Percentiles rank a stretch among this genome's conserved stretches.
Conservation (phyloP, 768 basidiomycete species). For the Lactarius deliciosus region DNA sequence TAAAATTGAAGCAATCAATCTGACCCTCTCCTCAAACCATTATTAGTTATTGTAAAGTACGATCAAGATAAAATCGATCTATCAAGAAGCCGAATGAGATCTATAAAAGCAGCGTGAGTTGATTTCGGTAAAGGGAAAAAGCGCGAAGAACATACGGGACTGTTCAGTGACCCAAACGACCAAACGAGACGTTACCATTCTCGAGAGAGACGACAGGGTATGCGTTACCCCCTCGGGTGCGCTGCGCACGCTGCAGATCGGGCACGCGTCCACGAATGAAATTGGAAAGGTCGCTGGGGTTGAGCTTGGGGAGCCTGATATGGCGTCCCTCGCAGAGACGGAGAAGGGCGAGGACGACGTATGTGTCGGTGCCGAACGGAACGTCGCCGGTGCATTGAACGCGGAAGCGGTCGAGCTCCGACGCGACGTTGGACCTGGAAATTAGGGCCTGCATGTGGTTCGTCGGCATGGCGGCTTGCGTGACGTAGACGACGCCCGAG, state of each 20-base stretch:
- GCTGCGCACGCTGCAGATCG: background rate
- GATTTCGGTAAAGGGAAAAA: background rate
- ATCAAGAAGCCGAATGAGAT: background rate
- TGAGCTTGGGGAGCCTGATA: constrained; percentile 1
- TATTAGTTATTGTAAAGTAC: background rate
- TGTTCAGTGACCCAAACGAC: background rate
- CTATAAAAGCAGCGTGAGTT: background rate
- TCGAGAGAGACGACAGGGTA: constrained; percentile 11
- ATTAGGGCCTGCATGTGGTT: constrained; percentile 1
- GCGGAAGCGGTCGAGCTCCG: constrained; percentile 11
- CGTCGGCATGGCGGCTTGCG: background rate
- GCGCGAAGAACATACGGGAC: background rate
- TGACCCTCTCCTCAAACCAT: background rate
- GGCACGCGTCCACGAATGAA: constrained; percentile 1
- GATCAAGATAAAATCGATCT: background rate
- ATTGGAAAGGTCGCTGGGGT: background rate
- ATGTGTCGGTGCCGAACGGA: constrained; percentile 9
- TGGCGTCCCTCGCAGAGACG: constrained; percentile 8
- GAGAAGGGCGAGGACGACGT: constrained; percentile 10
- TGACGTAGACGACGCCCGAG: constrained; percentile 6
- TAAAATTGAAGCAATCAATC: background rate
- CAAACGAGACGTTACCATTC: background rate
- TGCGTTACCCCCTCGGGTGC: background rate
- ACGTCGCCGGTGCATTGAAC: background rate
- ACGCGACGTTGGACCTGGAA: constrained; percentile 11